phyloP scores from a whole-genome alignment of 345 rosid genomes.

The Gossypium sturtianum region DNA sequence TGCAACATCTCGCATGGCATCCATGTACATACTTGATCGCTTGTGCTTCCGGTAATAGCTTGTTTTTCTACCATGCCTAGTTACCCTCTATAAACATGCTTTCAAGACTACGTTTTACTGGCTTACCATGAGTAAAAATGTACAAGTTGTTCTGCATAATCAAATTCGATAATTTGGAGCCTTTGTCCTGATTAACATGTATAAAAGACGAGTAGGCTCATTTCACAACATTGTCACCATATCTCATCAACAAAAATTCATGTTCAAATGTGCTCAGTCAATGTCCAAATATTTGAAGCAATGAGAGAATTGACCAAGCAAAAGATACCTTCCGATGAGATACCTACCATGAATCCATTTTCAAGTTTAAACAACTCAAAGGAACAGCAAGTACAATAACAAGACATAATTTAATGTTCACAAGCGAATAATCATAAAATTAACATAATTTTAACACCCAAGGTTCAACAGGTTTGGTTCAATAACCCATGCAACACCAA shows the following conservation, averaged over 20 bases:
- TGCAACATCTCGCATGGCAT: slow-evolving; percentile 60
- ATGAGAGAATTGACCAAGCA: too few relatives aligned
- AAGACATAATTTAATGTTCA: too few relatives aligned
- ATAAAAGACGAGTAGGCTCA: not conserved
- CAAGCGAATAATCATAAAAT: not conserved
- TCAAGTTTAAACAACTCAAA: too few relatives aligned
- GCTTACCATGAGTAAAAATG: not conserved
- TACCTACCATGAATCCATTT: too few relatives aligned
- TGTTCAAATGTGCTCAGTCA: too few relatives aligned
- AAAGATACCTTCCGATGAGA: too few relatives aligned
- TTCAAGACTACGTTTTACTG: not conserved
- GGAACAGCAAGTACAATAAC: too few relatives aligned
- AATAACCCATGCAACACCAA: not conserved
- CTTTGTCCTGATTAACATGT: not conserved
- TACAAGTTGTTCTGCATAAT: not conserved
- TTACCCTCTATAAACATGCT: not conserved
- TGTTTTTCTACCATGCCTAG: slow-evolving; percentile 51
- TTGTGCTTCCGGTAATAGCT: slow-evolving; percentile 51
- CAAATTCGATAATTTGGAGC: not conserved
- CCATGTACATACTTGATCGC: slow-evolving; percentile 49
- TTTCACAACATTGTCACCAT: too few relatives aligned
- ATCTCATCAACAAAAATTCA: too few relatives aligned
- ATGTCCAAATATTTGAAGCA: too few relatives aligned
- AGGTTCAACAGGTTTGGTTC: not conserved
- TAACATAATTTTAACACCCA: not conserved